phyloP scores from a whole-genome alignment of 2,329 filamentous ascomycete species.

The Zymoseptoria tritici region DNA sequence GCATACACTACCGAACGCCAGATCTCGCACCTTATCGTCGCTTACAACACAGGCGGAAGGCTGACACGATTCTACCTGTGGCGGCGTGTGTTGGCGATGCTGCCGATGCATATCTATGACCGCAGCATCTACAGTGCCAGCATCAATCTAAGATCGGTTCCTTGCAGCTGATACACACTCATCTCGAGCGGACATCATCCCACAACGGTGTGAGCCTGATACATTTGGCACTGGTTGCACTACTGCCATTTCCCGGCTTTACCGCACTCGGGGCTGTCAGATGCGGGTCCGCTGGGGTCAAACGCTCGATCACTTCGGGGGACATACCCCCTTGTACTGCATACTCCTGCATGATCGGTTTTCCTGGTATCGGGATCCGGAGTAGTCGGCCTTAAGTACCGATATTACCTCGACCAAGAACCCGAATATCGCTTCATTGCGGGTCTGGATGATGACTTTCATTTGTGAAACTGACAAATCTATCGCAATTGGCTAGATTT shows the following conservation, averaged over 20 bases:
- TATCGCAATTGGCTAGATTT: not conserved
- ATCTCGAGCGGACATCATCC: not conserved
- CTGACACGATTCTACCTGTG: not conserved
- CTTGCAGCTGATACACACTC: not conserved
- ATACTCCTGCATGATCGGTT: not conserved
- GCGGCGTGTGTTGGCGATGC: not conserved
- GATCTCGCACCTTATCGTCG: not conserved
- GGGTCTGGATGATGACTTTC: not conserved
- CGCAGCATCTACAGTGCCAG: not conserved
- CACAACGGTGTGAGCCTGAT: not conserved
- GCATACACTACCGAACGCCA: slow-evolving; percentile 3
- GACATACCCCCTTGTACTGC: not conserved
- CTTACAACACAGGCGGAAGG: not conserved
- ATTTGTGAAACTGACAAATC: not conserved
- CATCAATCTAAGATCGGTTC: not conserved
- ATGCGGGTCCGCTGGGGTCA: not conserved
- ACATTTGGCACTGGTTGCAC: not conserved
- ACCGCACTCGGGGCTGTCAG: not conserved
- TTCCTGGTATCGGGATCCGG: not conserved
- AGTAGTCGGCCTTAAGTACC: not conserved
- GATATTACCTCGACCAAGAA: not conserved
- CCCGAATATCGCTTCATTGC: not conserved
- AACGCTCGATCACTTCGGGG: not conserved
- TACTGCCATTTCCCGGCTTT: not conserved
- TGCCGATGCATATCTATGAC: not conserved